phyloP scores from a whole-genome alignment of 164 flowering plant species.

The Umbellularia californica region DNA sequence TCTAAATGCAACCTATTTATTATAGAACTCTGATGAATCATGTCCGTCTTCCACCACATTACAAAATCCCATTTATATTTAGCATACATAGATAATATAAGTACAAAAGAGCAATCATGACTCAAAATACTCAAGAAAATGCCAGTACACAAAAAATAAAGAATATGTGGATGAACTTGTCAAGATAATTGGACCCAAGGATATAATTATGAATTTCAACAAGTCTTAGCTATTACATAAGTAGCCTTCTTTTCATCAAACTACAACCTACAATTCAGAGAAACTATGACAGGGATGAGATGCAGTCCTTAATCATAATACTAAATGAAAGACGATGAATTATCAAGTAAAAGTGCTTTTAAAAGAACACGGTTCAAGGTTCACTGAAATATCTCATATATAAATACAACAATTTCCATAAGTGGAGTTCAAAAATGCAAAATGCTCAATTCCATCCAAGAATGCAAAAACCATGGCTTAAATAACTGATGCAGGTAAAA shows the following conservation, averaged over 20 bases:
- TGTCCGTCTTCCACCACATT: too few relatives aligned
- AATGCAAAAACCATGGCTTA: background rate
- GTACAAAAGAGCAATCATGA: too few relatives aligned
- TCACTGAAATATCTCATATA: background rate
- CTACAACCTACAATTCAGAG: background rate
- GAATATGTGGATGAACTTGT: background rate
- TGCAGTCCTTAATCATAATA: background rate
- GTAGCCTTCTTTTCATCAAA: background rate
- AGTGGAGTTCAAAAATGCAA: background rate
- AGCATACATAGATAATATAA: too few relatives aligned
- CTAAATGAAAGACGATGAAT: background rate
- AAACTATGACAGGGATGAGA: background rate
- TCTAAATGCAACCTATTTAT: too few relatives aligned
- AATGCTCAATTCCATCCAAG: background rate
- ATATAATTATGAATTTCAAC: background rate
- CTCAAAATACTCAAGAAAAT: background rate
- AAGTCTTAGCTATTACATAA: background rate
- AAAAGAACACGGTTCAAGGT: background rate
- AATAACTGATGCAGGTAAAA: background rate
- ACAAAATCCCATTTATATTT: too few relatives aligned
- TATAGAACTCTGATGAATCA: too few relatives aligned
- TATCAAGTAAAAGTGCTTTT: background rate
- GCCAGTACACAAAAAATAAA: background rate
- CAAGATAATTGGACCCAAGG: background rate
- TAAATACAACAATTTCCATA: background rate